A percentile compares a stretch with the other conserved stretches of the same genome.
phyloP scores from a whole-genome alignment of 495 filamentous ascomycete genomes.

The Xylaria intraflava region DNA sequence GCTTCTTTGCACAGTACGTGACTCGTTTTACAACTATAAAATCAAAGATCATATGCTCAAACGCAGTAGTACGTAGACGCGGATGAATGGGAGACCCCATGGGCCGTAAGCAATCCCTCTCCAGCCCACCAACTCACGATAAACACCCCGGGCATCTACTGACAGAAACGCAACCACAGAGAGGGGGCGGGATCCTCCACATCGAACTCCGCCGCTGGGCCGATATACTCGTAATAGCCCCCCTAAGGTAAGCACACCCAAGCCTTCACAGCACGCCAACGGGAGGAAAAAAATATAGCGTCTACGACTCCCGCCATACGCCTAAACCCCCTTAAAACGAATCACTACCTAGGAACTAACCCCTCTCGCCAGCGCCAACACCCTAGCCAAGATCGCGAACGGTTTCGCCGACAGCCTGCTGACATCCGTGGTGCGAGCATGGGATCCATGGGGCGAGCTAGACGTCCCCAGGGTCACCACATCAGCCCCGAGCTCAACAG shows the following conservation, averaged over 20 bases:
- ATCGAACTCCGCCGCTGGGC: slow-evolving; percentile 74
- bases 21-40: background rate
- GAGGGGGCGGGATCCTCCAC: slow-evolving; percentile 66
- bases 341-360: background rate
- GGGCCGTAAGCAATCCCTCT: slow-evolving; percentile 31
- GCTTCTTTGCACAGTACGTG: background rate
- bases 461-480: slow-evolving; percentile 29
- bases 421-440: slow-evolving; percentile 70
- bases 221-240: slow-evolving; percentile 72
- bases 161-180: slow-evolving; percentile 20
- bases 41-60: background rate
- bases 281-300: no score
- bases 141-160: no score
- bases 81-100: slow-evolving; percentile 73
- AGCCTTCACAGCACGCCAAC: no score
- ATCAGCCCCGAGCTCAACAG: background rate
- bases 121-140: background rate
- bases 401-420: slow-evolving; percentile 66
- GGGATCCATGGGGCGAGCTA: slow-evolving; percentile 67
- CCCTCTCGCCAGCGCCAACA: slow-evolving; percentile 54
- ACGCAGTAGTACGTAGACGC: slow-evolving; percentile 54
- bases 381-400: slow-evolving; percentile 65
- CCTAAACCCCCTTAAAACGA: no score
- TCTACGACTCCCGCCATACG: no score
- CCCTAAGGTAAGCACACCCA: slow-evolving; percentile 33